Conservation (phyloP, 768 basidiomycete genomes). For the Naganishia vaughanmartiniae region DNA sequence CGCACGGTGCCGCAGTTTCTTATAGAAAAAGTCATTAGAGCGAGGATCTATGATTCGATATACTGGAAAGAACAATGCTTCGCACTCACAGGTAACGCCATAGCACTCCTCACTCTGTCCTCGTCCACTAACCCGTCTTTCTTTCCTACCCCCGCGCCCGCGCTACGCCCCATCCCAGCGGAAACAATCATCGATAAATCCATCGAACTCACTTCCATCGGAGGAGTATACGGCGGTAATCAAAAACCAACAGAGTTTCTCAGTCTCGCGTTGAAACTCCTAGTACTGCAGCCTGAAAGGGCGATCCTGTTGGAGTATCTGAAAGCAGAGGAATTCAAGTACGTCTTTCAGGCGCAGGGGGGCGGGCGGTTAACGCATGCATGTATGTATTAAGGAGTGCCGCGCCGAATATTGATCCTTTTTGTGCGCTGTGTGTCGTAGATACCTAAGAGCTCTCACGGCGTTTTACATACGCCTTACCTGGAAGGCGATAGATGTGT, state of each 20-base stretch:
- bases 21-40: constrained; percentile 93
- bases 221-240: constrained; percentile 86
- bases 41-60: constrained; percentile 86
- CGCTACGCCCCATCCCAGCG: too few relatives aligned
- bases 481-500: constrained; percentile 83
- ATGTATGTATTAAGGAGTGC: too few relatives aligned
- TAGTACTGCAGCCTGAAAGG: constrained; percentile 96
- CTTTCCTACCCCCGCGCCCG: not conserved
- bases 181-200: constrained; percentile 92
- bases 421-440: constrained; percentile 45
- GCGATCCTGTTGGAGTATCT: constrained; percentile 95
- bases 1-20: constrained; percentile 63
- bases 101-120: not conserved
- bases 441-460: constrained; percentile 89
- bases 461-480: constrained; percentile 94
- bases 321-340: constrained; percentile 98
- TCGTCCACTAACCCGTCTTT: not conserved
- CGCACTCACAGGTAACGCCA: constrained; percentile 76
- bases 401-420: not conserved
- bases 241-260: constrained; percentile 92
- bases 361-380: too few relatives aligned
- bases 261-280: constrained; percentile 83
- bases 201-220: constrained; percentile 73
- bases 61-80: constrained; percentile 99
- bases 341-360: constrained; percentile 44